Conservation (phyloP, 75 land plant genomes). For the Azolla pinnata region DNA sequence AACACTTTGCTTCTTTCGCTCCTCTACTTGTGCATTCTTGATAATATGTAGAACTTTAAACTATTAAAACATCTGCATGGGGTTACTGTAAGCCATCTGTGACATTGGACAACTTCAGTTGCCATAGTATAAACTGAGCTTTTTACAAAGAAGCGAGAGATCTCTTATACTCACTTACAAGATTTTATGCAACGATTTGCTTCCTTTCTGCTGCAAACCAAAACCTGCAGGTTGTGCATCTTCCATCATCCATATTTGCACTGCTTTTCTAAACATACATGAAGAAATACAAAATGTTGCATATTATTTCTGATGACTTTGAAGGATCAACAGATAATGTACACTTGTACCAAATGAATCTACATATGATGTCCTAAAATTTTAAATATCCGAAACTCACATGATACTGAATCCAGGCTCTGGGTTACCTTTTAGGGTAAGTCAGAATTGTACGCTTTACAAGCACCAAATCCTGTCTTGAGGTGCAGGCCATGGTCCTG, state of each 20-base stretch:
- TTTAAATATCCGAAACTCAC: too few species aligned
- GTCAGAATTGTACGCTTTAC: too few species aligned
- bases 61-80: background rate
- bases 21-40: background rate
- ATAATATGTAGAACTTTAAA: background rate
- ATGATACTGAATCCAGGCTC: too few species aligned
- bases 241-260: background rate
- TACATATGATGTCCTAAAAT: too few species aligned
- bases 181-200: background rate
- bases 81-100: too few species aligned
- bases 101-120: too few species aligned
- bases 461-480: too few species aligned
- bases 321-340: too few species aligned
- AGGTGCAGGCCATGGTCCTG: too few species aligned
- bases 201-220: background rate
- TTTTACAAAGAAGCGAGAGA: background rate
- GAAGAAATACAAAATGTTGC: background rate
- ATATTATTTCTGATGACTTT: too few species aligned
- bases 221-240: background rate
- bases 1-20: background rate
- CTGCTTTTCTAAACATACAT: background rate
- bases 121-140: background rate
- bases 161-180: background rate
- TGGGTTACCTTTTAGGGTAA: too few species aligned
- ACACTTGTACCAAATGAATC: too few species aligned